phyloP scores from a whole-genome alignment of 2,329 filamentous ascomycete species.

The Parastagonospora avenae region DNA sequence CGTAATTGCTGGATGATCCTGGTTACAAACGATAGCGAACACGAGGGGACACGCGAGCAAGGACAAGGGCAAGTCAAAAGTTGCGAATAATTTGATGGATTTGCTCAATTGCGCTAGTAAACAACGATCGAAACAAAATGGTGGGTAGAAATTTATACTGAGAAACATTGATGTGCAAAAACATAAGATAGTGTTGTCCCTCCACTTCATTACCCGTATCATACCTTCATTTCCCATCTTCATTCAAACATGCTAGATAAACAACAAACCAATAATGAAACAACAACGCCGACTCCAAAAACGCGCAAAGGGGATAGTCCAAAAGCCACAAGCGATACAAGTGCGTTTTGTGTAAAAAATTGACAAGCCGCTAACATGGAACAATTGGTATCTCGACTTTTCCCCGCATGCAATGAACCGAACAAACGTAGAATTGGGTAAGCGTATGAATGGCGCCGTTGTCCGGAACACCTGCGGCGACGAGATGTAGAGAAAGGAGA shows the following conservation, averaged over 20 bases:
- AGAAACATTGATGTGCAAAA: not conserved
- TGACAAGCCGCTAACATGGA: not conserved
- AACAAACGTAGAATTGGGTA: too few relatives aligned
- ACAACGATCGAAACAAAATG: too few relatives aligned
- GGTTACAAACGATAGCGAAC: not conserved
- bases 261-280: not conserved
- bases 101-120: too few relatives aligned
- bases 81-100: not conserved
- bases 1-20: conserved; percentile 1
- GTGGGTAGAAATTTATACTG: too few relatives aligned
- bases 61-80: not conserved
- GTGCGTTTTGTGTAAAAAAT: not conserved
- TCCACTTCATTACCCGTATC: not conserved
- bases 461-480: not conserved
- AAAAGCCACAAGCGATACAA: not conserved
- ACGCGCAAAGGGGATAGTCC: not conserved
- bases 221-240: not conserved
- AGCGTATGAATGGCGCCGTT: too few relatives aligned
- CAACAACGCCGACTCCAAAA: not conserved
- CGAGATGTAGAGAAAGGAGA: not conserved
- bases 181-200: not conserved
- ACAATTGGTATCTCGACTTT: not conserved
- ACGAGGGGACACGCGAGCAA: not conserved
- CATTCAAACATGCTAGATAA: not conserved
- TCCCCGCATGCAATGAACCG: not conserved